Conservation (phyloP, 768 basidiomycete genomes). For the Strobilomyces dryophilus region DNA sequence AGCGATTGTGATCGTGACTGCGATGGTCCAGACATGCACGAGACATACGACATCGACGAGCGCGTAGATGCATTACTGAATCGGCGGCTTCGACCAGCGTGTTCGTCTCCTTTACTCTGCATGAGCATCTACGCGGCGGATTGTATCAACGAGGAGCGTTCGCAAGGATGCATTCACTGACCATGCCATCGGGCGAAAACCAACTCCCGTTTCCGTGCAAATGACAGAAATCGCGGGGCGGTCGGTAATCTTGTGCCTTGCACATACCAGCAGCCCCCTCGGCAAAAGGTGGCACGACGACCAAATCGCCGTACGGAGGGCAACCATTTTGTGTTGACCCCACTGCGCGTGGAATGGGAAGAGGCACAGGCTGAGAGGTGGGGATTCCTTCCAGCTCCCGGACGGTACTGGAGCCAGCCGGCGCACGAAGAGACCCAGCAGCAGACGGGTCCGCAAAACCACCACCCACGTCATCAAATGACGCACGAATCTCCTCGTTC, state of each 20-base stretch:
- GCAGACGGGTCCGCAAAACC: background rate
- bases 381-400: conserved; percentile 3
- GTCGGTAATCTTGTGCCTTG: background rate
- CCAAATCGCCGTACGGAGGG: background rate
- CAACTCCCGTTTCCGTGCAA: background rate
- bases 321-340: background rate
- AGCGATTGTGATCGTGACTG: conserved; percentile 16
- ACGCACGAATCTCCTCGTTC: conserved; percentile 22
- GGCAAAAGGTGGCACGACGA: background rate
- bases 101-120: conserved; percentile 4
- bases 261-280: background rate
- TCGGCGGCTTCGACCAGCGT: conserved; percentile 8
- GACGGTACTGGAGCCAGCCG: background rate
- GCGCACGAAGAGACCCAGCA: background rate
- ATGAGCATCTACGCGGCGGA: background rate
- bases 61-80: conserved; percentile 18
- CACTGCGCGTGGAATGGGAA: background rate
- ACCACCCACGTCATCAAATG: conserved; percentile 4
- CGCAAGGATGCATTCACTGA: conserved; percentile 1
- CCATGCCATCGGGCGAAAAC: background rate
- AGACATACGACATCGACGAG: conserved; percentile 16
- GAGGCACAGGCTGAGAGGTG: conserved; percentile 3
- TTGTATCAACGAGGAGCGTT: background rate
- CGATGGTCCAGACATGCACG: conserved; percentile 20
- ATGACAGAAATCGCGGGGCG: background rate